Base-by-base conservation (phyloP, 1,139 yeast genomes). In the Yamadazyma kanchanaburiensis region DNA sequence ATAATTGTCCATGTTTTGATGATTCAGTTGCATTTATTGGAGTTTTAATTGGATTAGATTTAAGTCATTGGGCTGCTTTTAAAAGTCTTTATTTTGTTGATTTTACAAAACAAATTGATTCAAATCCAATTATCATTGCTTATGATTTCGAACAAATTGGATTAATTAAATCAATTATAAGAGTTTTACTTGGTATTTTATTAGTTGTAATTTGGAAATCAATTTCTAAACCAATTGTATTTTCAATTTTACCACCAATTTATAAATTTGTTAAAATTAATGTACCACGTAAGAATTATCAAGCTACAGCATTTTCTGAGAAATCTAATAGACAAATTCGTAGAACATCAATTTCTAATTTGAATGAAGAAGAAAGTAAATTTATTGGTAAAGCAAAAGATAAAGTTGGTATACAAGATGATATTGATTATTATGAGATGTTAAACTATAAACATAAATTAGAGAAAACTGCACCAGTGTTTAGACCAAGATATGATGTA, bases 1-100 rank as follows among this genome's bases (percentile, higher is more conserved):
- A 91, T 47, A 84, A 82, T 47, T 91, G 98, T 52, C 98, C 98
- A 0, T 91, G 98, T 53, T 89, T 83, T 53, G 97, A 87, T 49
- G 98, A 91, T 50, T 80, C 94, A 6, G 96, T 91, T 13, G 95
- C 97, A 3, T 91, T 91, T 47, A 64, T 88, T 33, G 96, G 96
- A 2, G 98, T 91, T 17, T 70, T 88, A 13, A 66, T 82, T 28
- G 97, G 97, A 0, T 46, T 80, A 16, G 87, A 79, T 39, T 40
- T 80, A 22, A 70, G 80, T 9, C 74, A 73, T 40, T 75, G 81
- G 72, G 30, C 44, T 6, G 55, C 55, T 18, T 39, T 49, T 12
- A 49, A 56, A 21, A 53, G 64, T 2, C 43, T 45, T 20, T 58
- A 47, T 45, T 51, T 48, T 27, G 50, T 52, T 27, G 38, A 46